Evolutionary conservation across 2,329 filamentous ascomycete genomes (phyloP), one percentile per base, ranked within the genome.

Genomic region (Xylariaceae sp.): DNA sequence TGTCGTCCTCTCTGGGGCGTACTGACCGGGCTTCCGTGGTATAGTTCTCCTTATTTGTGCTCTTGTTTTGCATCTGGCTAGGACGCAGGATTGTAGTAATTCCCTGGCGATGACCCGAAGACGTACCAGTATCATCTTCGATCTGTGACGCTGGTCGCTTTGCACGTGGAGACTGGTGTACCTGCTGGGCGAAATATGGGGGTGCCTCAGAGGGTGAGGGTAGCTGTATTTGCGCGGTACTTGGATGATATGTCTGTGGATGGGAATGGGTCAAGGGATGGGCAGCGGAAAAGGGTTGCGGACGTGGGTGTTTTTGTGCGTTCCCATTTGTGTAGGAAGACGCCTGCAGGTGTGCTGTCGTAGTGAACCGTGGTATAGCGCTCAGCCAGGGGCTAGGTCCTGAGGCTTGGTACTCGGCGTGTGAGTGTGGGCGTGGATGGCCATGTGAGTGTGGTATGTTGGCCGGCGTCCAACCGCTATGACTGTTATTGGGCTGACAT

Each of bases 381-480:
- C 75, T 80, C 6, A 80, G 71, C 65, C 75, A 74, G 4, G 78
- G 78, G 53, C 75, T 77, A 2, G 75, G 69, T 5, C 65, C 65
- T 3, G 63, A 60, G 11, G 61, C 26, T 11, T 67, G 65, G 40
- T 70, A 65, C 33, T 65, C 60, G 16, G 40, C 58, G 6, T 56
- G 53, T 12, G 49, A 37, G 21, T 44, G 43, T 24, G 39, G 33
- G 46, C 62, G 62, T 28, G 54, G 59, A 29, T 61, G 55, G 23
- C 44, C 7, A 16, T 50, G 43, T 3, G 39, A 40, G 26, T 39
- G 56, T 57, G 56, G 48, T 60, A 37, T 11, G 46, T 70, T 71
- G 14, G 64, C 68, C 3, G 70, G 67, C 9, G 68, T 69, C 70
- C 70, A 72, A 17, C 67, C 64, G 43, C 64, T 61, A 12, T 36